Evolutionary conservation across 2,329 filamentous ascomycete genomes (phyloP).

Genomic region (Dissoconium aciculare): DNA sequence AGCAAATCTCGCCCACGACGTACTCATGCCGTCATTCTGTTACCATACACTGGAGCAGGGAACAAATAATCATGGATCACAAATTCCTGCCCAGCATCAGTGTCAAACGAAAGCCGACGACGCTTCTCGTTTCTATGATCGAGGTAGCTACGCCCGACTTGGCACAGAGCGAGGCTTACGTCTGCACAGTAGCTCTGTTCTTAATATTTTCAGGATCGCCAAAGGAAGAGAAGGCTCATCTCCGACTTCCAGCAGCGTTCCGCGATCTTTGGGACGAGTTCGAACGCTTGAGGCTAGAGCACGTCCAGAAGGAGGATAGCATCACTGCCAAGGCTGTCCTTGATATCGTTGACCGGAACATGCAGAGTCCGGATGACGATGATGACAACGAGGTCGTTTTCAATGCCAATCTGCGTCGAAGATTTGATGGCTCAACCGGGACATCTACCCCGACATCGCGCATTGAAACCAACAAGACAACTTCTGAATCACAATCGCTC

Average conservation of each 20-base stretch:
- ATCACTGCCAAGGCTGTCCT: constrained; percentile 51
- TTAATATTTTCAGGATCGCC: constrained; percentile 59
- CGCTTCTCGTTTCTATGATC: constrained; percentile 55
- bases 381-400: constrained; percentile 47
- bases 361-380: constrained; percentile 36
- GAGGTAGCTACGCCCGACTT: constrained; percentile 57
- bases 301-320: constrained; percentile 57
- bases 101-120: constrained; percentile 31
- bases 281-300: constrained; percentile 51
- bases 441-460: constrained; percentile 19
- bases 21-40: constrained; percentile 66
- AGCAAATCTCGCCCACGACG: constrained; percentile 53
- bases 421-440: constrained; percentile 24
- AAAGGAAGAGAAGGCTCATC: constrained; percentile 73
- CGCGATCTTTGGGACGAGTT: constrained; percentile 77
- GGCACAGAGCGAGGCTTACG: constrained; percentile 74
- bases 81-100: constrained; percentile 29
- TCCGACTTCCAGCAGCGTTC: constrained; percentile 67
- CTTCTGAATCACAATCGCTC: constrained; percentile 19
- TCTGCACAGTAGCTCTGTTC: constrained; percentile 71
- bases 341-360: constrained; percentile 35
- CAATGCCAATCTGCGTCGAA: constrained; percentile 52
- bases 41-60: constrained; percentile 63
- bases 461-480: constrained; percentile 9
- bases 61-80: constrained; percentile 40